Conservation (phyloP, 305 asterid species). For the Nicotiana rustica region DNA sequence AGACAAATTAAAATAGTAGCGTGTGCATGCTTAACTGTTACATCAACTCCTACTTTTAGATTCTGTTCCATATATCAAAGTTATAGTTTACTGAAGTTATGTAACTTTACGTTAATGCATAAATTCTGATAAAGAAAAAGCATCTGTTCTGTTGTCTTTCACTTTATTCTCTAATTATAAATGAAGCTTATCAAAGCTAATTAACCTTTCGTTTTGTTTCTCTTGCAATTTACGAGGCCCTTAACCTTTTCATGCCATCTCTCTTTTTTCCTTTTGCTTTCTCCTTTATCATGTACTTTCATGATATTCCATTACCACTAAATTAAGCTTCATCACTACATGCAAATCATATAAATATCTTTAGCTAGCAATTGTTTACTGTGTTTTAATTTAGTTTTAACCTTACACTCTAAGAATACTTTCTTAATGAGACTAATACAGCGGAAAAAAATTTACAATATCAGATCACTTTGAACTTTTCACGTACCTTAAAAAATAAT, state of each 20-base stretch:
- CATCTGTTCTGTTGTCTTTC: constrained; percentile 36
- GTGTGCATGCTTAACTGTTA: constrained; percentile 35
- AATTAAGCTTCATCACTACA: background rate
- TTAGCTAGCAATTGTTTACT: background rate
- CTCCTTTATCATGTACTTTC: constrained; percentile 38
- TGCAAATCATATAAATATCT: constrained; percentile 6
- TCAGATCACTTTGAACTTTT: too few species aligned
- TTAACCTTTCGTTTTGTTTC: constrained; percentile 40
- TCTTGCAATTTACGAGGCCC: constrained; percentile 51
- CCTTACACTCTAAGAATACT: background rate
- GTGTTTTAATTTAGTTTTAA: background rate
- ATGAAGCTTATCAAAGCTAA: constrained; percentile 49
- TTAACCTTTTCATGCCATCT: constrained; percentile 49
- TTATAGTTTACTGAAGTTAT: background rate
- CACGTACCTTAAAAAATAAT: too few species aligned
- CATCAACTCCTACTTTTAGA: constrained; percentile 22
- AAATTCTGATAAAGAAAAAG: constrained; percentile 32
- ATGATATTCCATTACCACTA: constrained; percentile 29
- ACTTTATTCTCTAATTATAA: constrained; percentile 50
- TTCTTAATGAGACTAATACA: too few species aligned
- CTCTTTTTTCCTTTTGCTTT: constrained; percentile 38
- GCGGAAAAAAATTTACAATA: background rate
- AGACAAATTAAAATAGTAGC: constrained; percentile 26
- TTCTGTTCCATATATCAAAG: constrained; percentile 26
- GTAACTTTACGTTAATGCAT: constrained; percentile 33